These are phyloP conservation scores for Furcasterigmium sp. DNA, from an alignment of 2,329 filamentous ascomycete genomes.

Conservation along the genomic window DNA sequence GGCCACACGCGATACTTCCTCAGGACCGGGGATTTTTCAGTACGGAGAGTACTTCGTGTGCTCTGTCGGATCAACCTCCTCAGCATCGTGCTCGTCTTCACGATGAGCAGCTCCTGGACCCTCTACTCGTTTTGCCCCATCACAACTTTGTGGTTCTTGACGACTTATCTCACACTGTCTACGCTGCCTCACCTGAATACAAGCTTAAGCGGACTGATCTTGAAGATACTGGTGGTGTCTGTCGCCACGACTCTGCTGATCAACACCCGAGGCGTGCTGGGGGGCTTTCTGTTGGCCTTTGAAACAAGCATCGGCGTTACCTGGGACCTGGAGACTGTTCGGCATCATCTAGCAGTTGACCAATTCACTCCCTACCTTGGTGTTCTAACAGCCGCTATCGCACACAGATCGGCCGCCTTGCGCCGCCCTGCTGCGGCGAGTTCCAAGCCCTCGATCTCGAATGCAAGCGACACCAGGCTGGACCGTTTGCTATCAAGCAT, in stretches of 20 bases:
- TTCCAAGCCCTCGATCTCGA: background rate
- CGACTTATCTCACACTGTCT: conserved; percentile 48
- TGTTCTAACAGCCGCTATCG: conserved; percentile 41
- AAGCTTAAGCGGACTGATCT: conserved; percentile 32
- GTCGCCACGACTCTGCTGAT: conserved; percentile 17
- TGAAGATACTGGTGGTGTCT: conserved; percentile 42
- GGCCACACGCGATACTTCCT: conserved; percentile 57
- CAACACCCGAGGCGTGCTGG: conserved; percentile 5
- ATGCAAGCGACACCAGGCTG: conserved; percentile 4
- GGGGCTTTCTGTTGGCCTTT: conserved; percentile 6
- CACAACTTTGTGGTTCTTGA: conserved; percentile 56
- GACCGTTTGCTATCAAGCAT: conserved; percentile 8
- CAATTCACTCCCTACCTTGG: conserved; percentile 51
- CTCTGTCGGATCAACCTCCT: conserved; percentile 54
- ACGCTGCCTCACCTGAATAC: conserved; percentile 35
- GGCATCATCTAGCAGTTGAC: conserved; percentile 46
- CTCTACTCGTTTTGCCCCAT: conserved; percentile 55
- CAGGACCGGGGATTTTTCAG: conserved; percentile 49
- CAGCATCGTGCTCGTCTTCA: conserved; percentile 44
- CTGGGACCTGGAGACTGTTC: conserved; percentile 43
- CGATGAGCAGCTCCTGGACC: conserved; percentile 47
- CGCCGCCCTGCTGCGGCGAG: background rate
- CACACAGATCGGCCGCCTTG: conserved; percentile 21
- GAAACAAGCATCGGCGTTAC: conserved; percentile 32
- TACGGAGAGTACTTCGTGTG: conserved; percentile 37